Base-by-base conservation (phyloP, 2,329 filamentous ascomycete species). In the Pyrenochaeta sp. region DNA sequence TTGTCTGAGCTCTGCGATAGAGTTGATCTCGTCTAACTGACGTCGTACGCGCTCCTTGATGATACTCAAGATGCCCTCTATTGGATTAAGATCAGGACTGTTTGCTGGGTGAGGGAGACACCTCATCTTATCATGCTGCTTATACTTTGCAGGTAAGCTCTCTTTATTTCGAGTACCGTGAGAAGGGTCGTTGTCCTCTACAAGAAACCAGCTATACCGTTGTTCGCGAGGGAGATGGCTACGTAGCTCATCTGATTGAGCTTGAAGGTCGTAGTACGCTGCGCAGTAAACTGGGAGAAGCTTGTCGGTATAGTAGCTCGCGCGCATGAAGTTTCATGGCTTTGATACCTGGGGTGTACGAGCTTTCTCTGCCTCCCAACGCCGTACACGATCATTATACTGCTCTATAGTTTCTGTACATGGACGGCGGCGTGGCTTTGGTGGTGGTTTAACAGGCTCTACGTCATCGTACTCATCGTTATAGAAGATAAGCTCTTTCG, bases 71-170 rank as follows among this genome's bases (percentile, higher is more conserved):
- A 49, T 33, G 17, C 39, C 44, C 32, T 56, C 49, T 4, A 49
- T 52, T 14, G 54, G 44, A 20, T 56, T 56, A 7, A 56, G 29
- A 32, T 56, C 48, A 21, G 49, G 33, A 12, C 17, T 30, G 15
- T 53, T 40, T 5, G 37, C 44, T 35, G 49, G 54, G 29, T 52
- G 49, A 35, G 5, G 3, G 7, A 56, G 39, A 9, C 23, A 9
- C 9, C 23, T 27, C 23, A 27, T 27, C 4, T 9, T 27, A 9
- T 27, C 4, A 27, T 27, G 4, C 4, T 9, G 9, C 9, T 9
- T 4, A 27, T 5, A 27, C 23, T 27, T 27, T 9, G 4, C 23
- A 27, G 23, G 23, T 27, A 27, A 9, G 9, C 23, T 27, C 4
- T 27, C 23, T 27, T 4, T 4, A 27, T 27, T 27, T 4, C 23